Conservation (phyloP, 495 filamentous ascomycete genomes). For the Daldinia decipiens region DNA sequence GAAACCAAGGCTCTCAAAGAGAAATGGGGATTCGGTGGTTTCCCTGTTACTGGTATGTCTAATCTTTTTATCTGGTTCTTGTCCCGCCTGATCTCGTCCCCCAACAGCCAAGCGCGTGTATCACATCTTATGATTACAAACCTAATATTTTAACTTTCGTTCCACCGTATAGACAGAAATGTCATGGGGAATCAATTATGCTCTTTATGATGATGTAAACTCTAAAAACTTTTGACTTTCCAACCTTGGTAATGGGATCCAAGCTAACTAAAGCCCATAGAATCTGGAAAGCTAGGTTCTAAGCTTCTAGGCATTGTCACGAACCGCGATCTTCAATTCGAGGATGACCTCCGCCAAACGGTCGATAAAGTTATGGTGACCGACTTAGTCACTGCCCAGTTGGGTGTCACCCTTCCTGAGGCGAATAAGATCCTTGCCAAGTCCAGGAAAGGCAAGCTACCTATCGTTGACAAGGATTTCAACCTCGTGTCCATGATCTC, state of each 20-base stretch:
- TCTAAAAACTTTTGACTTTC: constrained; percentile 35
- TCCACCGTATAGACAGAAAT: constrained; percentile 93
- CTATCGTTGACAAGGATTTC: constrained; percentile 86
- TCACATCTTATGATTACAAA: constrained; percentile 74
- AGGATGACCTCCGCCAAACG: constrained; percentile 74
- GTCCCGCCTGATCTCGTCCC: constrained; percentile 25
- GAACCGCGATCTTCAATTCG: constrained; percentile 96
- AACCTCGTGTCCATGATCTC: constrained; percentile 96
- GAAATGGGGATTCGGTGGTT: constrained; percentile 98
- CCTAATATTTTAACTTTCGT: constrained; percentile 96
- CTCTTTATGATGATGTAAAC: constrained; percentile 55
- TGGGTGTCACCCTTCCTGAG: constrained; percentile 84
- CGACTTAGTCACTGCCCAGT: constrained; percentile 88
- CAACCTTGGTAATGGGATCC: background rate
- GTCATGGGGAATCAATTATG: constrained; percentile 79
- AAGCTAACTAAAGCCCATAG: constrained; percentile 58
- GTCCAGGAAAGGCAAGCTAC: constrained; percentile 99
- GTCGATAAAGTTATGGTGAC: constrained; percentile 95
- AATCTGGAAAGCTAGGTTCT: constrained; percentile 90
- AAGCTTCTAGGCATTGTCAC: constrained; percentile 98
- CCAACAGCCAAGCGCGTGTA: background rate
- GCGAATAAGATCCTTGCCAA: constrained; percentile 92
- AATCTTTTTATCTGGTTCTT: constrained; percentile 25
- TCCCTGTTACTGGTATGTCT: constrained; percentile 95
- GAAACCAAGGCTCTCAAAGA: constrained; percentile 94